Conservation (phyloP, 805 yeast genomes). For the Starmerella tilneyi region DNA sequence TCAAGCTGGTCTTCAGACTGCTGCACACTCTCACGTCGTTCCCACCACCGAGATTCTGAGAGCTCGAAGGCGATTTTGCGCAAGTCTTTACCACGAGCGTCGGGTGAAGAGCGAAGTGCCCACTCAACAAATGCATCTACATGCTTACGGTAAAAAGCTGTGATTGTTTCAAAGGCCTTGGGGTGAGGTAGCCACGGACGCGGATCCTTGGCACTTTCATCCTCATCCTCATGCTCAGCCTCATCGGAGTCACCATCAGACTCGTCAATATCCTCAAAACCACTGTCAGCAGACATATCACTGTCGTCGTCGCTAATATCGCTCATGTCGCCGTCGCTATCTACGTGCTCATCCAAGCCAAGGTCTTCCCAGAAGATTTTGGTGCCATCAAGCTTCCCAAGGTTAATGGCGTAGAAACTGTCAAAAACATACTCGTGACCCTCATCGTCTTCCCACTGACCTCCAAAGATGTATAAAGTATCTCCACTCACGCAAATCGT, state of each 20-base stretch:
- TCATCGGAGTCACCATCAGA: constrained; percentile 51
- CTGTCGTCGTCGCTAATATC: constrained; percentile 60
- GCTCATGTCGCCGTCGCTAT: constrained; percentile 34
- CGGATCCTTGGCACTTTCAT: constrained; percentile 66
- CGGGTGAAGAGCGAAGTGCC: constrained; percentile 79
- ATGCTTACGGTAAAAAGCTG: constrained; percentile 76
- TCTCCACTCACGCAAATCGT: constrained; percentile 79
- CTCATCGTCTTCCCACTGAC: constrained; percentile 82
- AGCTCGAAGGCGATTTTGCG: constrained; percentile 82
- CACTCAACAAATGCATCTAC: constrained; percentile 83
- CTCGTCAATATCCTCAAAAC: constrained; percentile 36
- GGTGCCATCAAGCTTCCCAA: constrained; percentile 79
- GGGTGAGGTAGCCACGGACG: constrained; percentile 98
- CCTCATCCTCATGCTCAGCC: constrained; percentile 56
- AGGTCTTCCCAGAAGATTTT: constrained; percentile 85
- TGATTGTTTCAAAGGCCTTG: constrained; percentile 74
- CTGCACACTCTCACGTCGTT: constrained; percentile 86
- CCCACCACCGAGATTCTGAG: constrained; percentile 97
- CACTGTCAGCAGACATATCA: constrained; percentile 54
- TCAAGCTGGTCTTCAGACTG: constrained; percentile 80
- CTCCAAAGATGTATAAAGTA: constrained; percentile 73
- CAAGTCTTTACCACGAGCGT: constrained; percentile 79
- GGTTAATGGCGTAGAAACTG: constrained; percentile 74
- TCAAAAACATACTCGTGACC: constrained; percentile 66
- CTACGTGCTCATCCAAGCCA: constrained; percentile 33